Evolutionary conservation across 345 rosid species (phyloP).

Genomic region (Salix udensis): DNA sequence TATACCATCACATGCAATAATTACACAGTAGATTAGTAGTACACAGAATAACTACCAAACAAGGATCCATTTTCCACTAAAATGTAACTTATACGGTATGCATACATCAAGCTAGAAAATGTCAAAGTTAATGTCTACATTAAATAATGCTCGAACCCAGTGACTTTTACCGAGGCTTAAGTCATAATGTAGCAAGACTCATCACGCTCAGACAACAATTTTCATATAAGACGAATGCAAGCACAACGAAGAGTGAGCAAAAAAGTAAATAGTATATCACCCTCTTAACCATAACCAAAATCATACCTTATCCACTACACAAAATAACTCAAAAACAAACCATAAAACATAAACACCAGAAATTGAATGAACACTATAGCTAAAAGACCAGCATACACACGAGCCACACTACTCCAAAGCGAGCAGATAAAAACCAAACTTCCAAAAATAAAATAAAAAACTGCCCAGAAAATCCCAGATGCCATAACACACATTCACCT

Average conservation of each 20-base stretch:
- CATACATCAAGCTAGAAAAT: neutral
- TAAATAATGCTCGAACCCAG: neutral
- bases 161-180: neutral
- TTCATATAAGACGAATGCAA: neutral
- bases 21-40: neutral
- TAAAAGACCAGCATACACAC: neutral
- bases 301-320: neutral
- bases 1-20: neutral
- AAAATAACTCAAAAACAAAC: neutral
- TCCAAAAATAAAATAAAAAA: neutral
- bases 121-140: neutral
- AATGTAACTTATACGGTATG: neutral
- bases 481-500: neutral
- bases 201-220: neutral
- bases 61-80: neutral
- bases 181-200: neutral
- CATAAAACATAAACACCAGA: neutral
- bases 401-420: neutral
- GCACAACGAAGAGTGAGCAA: neutral
- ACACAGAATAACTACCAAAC: neutral
- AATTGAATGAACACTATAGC: neutral
- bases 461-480: neutral
- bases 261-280: neutral
- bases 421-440: neutral
- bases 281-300: neutral